Evolutionary conservation across 805 yeast genomes (phyloP), one percentile per base, ranked within the genome.

Genomic region (Ogataea siamensis): DNA sequence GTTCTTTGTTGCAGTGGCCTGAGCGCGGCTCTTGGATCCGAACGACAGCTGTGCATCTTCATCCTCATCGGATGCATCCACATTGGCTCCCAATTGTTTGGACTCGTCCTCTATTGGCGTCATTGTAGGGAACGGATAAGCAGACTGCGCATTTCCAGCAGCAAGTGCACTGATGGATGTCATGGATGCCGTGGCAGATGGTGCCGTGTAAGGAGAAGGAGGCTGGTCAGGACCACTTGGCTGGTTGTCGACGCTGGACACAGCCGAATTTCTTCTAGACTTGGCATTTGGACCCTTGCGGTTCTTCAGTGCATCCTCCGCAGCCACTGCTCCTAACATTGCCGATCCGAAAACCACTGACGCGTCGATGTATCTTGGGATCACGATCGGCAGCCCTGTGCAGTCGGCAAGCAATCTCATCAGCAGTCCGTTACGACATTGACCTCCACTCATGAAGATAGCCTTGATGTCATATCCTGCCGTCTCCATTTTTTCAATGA

Each of bases 301-400:
- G n/a, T 49, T 63, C 66, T 29, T 55, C 42, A 39, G 73, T 10
- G 74, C 72, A 44, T 75, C 80, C 49, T 82, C 80, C 8, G 93
- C 87, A 3, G 98, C 98, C 45, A 81, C 87, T 2, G 98, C 97
- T 25, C 98, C 99, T 45, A 93, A 71, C 58, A 93, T 68, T 0
- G 99, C 98, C 4, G 96, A 76, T 16, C 99, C 99, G 57, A 91
- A 85, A 2, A 93, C 98, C 26, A 93, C 99, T 2, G 97, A 95
- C 1, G 97, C 93, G 58, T 91, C 98, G 53, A 91, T 88, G 63
- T 93, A 89, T 54, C 91, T 75, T 33, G 99, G 99, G 46, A 91
- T 87, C 33, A 93, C 77, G 42, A 93, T 80, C 12, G 97, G 96
- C 65, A 83, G 70, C 4, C 94, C 94, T 0, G 96, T 87, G 57